Evolutionary conservation across 805 yeast genomes (phyloP), one percentile per base, ranked within the genome.

Genomic region (Sugiyamaella americana): DNA sequence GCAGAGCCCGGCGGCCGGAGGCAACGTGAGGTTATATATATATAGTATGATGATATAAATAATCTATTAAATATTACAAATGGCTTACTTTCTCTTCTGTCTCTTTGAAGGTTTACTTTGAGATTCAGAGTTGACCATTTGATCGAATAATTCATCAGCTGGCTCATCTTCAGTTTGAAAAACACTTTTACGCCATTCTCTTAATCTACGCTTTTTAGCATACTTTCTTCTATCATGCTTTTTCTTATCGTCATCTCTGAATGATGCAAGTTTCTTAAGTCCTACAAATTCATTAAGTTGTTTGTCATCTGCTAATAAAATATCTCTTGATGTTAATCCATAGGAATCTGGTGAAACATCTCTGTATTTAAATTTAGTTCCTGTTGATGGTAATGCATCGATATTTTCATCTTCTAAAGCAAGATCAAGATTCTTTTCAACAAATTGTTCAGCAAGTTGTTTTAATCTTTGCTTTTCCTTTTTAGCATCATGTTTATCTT

Each of bases 341-440:
- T 78, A 93, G 6, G 88, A 70, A 59, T 93, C 98, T 5, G 98
- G 97, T 1, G 96, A 88, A 3, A 93, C 98, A 57, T 88, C 95
- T 58, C 97, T 78, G 62, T 93, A 93, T 57, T 80, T 81, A 74
- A 93, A 91, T 46, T 71, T 75, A 35, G 78, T 57, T 4, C 63
- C 73, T 13, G 74, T 74, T 2, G 70, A 72, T 3, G 64, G 73
- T 37, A 65, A 64, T n/a, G 13, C n/a, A 10, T 38, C 41, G 10
- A 21, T 11, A 11, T 26, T 19, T n/a, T 13, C 24, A 5, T 70
- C 47, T 13, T 51, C 44, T 2, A 59, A 44, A 17, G 47, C 49
- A 34, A 77, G 76, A 18, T 78, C 64, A 26, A 82, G 75, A 55
- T 87, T 85, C 29, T 82, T 72, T 44, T 85, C 88, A n/a, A 91